Conservation (phyloP, 352 stramenopile species). For the Phytophthora rubi region DNA sequence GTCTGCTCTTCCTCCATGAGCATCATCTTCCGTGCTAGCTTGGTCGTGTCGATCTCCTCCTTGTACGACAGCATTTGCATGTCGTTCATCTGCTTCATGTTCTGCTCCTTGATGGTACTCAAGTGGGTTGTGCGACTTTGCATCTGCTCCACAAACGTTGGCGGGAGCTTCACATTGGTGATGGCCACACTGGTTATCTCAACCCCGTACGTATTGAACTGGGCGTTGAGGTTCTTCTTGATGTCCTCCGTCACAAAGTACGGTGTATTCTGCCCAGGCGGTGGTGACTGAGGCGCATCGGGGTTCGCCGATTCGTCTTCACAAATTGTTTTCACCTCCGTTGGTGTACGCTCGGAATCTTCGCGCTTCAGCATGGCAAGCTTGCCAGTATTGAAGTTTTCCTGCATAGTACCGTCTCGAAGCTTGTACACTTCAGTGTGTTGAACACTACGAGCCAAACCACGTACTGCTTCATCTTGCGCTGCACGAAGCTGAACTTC, state of each 20-base stretch:
- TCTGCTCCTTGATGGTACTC: constrained; percentile 65
- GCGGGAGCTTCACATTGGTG: constrained; percentile 65
- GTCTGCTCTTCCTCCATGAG: constrained; percentile 64
- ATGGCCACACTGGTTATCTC: constrained; percentile 70
- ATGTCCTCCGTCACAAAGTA: constrained; percentile 64
- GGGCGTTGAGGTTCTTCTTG: constrained; percentile 65
- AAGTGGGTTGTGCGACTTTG: constrained; percentile 63
- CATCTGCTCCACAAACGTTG: constrained; percentile 67
- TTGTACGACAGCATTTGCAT: constrained; percentile 66
- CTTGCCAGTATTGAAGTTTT: constrained; percentile 54
- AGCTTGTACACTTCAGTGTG: constrained; percentile 86
- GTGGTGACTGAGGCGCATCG: constrained; percentile 3
- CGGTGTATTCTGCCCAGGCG: constrained; percentile 14
- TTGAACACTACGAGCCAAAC: constrained; percentile 70
- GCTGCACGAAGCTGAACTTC: constrained; percentile 78
- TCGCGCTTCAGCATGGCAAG: constrained; percentile 33
- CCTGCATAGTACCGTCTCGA: constrained; percentile 62
- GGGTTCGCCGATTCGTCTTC: background rate
- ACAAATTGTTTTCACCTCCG: constrained; percentile 5
- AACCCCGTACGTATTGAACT: constrained; percentile 70
- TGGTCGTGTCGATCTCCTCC: constrained; percentile 50
- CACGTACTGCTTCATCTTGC: constrained; percentile 76
- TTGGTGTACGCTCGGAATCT: background rate
- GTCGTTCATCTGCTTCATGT: constrained; percentile 76
- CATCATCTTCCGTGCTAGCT: constrained; percentile 51